Conservation (phyloP, 164 flowering plant genomes). For the Vitis amurensis region DNA sequence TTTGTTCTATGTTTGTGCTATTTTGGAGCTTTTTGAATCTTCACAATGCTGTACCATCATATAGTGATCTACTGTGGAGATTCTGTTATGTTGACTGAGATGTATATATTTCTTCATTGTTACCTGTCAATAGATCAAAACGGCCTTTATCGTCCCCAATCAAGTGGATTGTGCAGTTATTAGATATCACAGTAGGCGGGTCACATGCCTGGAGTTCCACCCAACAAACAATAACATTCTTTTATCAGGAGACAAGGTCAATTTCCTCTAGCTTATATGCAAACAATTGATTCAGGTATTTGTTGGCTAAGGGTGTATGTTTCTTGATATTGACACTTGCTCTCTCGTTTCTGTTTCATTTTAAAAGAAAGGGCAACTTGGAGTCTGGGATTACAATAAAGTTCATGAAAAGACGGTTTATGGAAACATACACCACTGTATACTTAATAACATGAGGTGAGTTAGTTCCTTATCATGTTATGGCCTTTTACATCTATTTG, state of each 20-base stretch:
- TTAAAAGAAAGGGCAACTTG: conserved; percentile 94
- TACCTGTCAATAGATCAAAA: conserved; percentile 52
- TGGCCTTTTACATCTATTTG: neutral
- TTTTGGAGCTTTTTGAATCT: neutral
- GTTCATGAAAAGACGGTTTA: conserved; percentile 82
- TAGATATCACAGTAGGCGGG: conserved; percentile 86
- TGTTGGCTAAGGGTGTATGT: neutral
- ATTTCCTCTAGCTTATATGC: neutral
- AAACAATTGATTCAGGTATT: neutral
- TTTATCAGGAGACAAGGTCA: conserved; percentile 94
- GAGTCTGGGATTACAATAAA: conserved; percentile 85
- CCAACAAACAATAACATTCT: conserved; percentile 80
- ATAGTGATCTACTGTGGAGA: neutral
- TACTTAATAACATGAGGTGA: conserved; percentile 85
- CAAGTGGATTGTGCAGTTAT: conserved; percentile 75
- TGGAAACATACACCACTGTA: conserved; percentile 72
- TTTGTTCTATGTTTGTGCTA: neutral
- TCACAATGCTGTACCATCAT: neutral
- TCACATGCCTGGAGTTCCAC: conserved; percentile 94
- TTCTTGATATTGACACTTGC: conserved; percentile 16
- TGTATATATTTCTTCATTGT: neutral
- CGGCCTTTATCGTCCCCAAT: conserved; percentile 72
- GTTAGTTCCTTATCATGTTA: conserved; percentile 12
- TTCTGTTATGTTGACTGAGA: neutral
- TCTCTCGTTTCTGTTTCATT: conserved; percentile 6